phyloP scores from a whole-genome alignment of 2,329 filamentous ascomycete species.

The Diaporthe humulicola region DNA sequence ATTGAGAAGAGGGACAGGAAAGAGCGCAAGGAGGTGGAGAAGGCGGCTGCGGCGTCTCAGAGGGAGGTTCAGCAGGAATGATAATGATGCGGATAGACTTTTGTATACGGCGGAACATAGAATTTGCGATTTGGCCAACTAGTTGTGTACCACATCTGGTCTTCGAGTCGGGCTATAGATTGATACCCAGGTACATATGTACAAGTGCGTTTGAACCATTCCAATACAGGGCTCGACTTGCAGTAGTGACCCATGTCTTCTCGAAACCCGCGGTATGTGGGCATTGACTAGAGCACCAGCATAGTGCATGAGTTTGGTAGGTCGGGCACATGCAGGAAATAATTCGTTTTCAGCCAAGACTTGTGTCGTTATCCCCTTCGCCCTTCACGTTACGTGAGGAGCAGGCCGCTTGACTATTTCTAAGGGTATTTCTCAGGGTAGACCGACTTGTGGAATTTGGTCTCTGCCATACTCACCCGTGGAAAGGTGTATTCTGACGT shows the following conservation, averaged over 20 bases:
- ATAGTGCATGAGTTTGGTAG: background rate
- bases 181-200: conserved; percentile 14
- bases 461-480: too few species aligned
- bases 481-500: too few species aligned
- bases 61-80: background rate
- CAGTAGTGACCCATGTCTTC: background rate
- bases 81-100: background rate
- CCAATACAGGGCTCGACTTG: background rate
- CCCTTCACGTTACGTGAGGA: background rate
- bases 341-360: background rate
- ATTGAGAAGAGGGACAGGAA: conserved; percentile 34
- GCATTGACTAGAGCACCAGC: background rate
- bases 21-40: conserved; percentile 31
- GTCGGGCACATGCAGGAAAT: background rate
- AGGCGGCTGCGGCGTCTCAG: conserved; percentile 15
- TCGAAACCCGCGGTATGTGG: background rate
- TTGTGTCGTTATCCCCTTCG: background rate
- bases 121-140: background rate
- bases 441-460: background rate
- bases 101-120: background rate
- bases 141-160: background rate
- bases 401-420: background rate
- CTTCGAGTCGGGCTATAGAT: background rate
- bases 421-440: background rate
- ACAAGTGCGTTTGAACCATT: background rate